phyloP scores from a whole-genome alignment of 352 stramenopile genomes.

The Stramenopiles sp. region DNA sequence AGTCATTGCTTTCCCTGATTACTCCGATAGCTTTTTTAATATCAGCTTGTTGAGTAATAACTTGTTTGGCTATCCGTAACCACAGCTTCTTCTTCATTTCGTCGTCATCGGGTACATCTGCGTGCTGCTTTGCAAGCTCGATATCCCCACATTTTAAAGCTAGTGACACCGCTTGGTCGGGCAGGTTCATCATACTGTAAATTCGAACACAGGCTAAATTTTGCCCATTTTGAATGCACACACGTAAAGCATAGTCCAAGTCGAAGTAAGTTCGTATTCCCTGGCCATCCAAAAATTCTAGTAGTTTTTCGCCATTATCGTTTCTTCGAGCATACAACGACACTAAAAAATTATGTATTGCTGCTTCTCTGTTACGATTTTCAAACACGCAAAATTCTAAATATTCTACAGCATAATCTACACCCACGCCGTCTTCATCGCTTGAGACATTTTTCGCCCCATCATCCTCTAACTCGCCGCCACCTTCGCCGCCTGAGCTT shows the following conservation, averaged over 20 bases:
- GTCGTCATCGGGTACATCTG: slow-evolving; percentile 60
- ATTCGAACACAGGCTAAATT: slow-evolving; percentile 77
- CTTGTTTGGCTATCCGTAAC: slow-evolving; percentile 72
- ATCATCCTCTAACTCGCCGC: too few relatives aligned
- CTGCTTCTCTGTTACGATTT: slow-evolving; percentile 56
- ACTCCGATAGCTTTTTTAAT: slow-evolving; percentile 60
- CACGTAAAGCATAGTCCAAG: slow-evolving; percentile 63
- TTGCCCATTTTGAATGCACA: slow-evolving; percentile 73
- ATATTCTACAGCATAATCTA: slow-evolving; percentile 70
- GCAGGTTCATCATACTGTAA: slow-evolving; percentile 72
- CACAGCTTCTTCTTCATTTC: slow-evolving; percentile 71
- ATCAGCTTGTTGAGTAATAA: slow-evolving; percentile 57
- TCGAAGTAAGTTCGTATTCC: slow-evolving; percentile 62
- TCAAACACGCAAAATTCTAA: slow-evolving; percentile 72
- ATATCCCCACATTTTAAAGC: slow-evolving; percentile 51
- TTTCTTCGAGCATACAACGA: slow-evolving; percentile 52
- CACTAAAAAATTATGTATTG: slow-evolving; percentile 75
- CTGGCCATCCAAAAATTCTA: slow-evolving; percentile 68
- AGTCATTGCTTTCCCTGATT: slow-evolving; percentile 45
- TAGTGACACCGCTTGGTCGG: slow-evolving; percentile 70
- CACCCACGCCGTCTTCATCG: slow-evolving; percentile 40
- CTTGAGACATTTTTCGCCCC: slow-evolving; percentile 12
- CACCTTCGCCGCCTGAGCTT: slow-evolving; percentile 3
- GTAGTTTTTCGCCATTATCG: slow-evolving; percentile 50
- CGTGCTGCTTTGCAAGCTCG: slow-evolving; percentile 77